These are phyloP conservation scores for Pyrus pyrifolia DNA, from an alignment of 306 rosid genomes.

Conservation along the genomic window DNA sequence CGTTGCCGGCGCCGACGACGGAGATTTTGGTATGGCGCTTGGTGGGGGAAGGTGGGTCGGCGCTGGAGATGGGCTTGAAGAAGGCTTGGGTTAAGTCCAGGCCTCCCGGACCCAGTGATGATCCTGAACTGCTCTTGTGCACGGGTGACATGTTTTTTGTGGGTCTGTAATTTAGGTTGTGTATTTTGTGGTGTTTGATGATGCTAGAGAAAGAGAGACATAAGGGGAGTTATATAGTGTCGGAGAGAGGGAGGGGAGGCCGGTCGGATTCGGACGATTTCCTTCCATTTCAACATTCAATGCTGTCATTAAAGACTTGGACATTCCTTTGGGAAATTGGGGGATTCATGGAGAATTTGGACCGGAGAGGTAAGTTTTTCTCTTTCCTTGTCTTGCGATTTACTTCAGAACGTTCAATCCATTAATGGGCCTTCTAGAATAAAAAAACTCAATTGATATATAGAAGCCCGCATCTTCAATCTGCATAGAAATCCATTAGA, in stretches of 20 bases:
- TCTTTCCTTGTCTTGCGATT: not conserved
- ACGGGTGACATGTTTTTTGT: constrained; percentile 1
- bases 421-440: no score
- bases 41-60: constrained; percentile 54
- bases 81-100: constrained; percentile 60
- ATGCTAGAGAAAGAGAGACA: not conserved
- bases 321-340: not conserved
- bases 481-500: not conserved
- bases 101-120: constrained; percentile 65
- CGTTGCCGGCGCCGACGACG: constrained; percentile 81
- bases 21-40: constrained; percentile 66
- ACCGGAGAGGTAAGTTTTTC: no score
- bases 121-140: constrained; percentile 54
- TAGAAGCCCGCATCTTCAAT: not conserved
- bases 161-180: not conserved
- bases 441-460: no score
- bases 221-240: not conserved
- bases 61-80: constrained; percentile 50
- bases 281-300: not conserved
- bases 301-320: not conserved
- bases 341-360: no score
- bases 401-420: not conserved
- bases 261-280: not conserved
- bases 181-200: not conserved
- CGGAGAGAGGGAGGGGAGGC: not conserved